Evolutionary conservation across 2,329 filamentous ascomycete genomes (phyloP).

Genomic region (Sphaerulina vaccinii): DNA sequence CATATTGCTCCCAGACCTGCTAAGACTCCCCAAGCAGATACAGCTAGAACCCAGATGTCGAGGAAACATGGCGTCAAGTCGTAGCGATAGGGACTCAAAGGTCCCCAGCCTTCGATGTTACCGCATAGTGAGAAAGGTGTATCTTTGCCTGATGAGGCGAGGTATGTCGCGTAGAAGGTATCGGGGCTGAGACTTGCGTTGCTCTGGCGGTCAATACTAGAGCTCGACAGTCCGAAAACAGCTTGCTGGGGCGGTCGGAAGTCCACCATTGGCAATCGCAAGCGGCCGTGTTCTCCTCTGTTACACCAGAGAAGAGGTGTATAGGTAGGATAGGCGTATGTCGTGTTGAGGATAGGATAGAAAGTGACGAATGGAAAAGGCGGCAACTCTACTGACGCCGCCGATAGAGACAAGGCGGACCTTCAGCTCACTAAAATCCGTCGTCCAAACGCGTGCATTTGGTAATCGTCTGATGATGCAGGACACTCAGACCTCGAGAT

Average conservation of each 20-base stretch:
- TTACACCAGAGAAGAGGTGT: conserved; percentile 7
- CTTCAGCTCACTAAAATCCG: too few species aligned
- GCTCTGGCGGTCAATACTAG: conserved; percentile 3
- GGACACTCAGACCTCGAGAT: too few species aligned
- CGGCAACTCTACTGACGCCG: too few species aligned
- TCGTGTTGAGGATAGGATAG: background rate
- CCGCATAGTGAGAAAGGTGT: conserved; percentile 69
- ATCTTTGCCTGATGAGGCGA: conserved; percentile 37
- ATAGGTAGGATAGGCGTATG: background rate
- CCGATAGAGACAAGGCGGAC: too few species aligned
- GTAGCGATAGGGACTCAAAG: conserved; percentile 79
- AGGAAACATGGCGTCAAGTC: conserved; percentile 98
- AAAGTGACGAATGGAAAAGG: too few species aligned
- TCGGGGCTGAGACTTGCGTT: conserved; percentile 7
- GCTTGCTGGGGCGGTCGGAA: conserved; percentile 19
- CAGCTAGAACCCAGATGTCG: conserved; percentile 79
- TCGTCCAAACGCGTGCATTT: too few species aligned
- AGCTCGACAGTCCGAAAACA: conserved; percentile 16
- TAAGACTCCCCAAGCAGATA: conserved; percentile 74
- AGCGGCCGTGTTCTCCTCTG: conserved; percentile 14
- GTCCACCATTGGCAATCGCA: conserved; percentile 22
- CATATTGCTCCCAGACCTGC: conserved; percentile 75
- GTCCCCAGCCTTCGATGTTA: conserved; percentile 93
- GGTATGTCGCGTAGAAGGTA: conserved; percentile 31
- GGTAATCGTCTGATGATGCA: too few species aligned